Base-by-base conservation (phyloP, 2,329 filamentous ascomycete species). In the Pseudocercospora pini-densiflorae region DNA sequence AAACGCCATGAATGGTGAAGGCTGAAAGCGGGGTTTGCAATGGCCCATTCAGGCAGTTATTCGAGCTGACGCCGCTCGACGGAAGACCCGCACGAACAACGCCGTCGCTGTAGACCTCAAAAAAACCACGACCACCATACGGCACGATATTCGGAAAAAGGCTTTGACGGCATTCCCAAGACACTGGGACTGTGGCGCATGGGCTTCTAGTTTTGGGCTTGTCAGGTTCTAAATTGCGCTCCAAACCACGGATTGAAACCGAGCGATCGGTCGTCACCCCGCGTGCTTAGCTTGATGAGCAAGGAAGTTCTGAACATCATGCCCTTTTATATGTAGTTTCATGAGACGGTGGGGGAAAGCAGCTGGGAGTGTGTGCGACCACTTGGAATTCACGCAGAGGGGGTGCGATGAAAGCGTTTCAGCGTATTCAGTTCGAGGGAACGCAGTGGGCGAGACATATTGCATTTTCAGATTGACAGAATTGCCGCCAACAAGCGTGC, bases 1-100 rank as follows among this genome's bases (percentile, higher is more conserved):
- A 66, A 29, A 70, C 66, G 43, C 61, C 68, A 53, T 68, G 68
- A 36, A 36, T 36, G 33, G 33, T 5, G 33, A 68, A 40, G 55
- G 55, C 55, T 43, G 55, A 58, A 43, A 58, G 55, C 55, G 31
- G 55, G 55, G 31, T 40, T 21, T 43, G 31, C 55, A 40, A 36
- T 14, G 31, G 7, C 55, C 31, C 16, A 23, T 19, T 40, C 19
- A 43, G 33, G 55, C 29, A 58, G 55, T 43, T 14, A 58, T 58
- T 58, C 55, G 55, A 58, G 24, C 31, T 58, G 29, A 58, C 31
- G 33, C 49, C 49, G 49, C 49, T 16, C 21, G 14, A 54, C 21
- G 19, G 49, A 24, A 54, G 49, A 27, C 14, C 49, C 49, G 24
- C 49, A 49, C 49, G 49, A 24, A 29, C 19, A 29, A 14, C 21